Evolutionary conservation across 2,329 filamentous ascomycete species (phyloP), one percentile per base, ranked within the genome.

Genomic region (Didymella arachidicola): DNA sequence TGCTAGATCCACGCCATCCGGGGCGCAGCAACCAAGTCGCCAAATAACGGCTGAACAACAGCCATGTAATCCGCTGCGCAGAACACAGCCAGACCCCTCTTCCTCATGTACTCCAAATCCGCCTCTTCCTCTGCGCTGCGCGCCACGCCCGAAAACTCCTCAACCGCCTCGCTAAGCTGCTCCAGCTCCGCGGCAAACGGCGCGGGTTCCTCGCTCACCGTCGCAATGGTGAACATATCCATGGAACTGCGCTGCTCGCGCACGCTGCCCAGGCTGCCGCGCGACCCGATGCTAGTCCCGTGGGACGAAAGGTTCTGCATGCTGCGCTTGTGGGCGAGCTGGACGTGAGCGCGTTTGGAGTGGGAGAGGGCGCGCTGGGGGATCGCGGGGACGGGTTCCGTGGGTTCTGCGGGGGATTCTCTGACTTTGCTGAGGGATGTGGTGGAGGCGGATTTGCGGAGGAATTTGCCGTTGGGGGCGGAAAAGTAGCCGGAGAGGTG

Each of bases 151-250:
- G 87, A 87, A 67, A 92, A 94, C 77, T 97, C 93, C 79, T 98
- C 95, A 0, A 90, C 94, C 16, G 97, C 85, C 78, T 98, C 95
- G 52, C 93, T 92, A 25, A 98, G 91, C 78, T 98, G 90, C 56
- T 92, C 92, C 52, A 98, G 82, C 78, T 99, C 95, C 49, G 89
- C 88, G 52, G 92, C 92, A 70, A 98, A 98, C 0, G 94, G 94
- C 77, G 84, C 63, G 16, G 38, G 22, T 72, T 75, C 70, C 57
- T 63, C 70, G 19, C 30, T 41, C 65, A 67, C 69, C 57, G 70
- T 65, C 56, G 59, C 57, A 19, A 53, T 62, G 2, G 29, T 50
- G 51, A 83, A 79, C 72, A 81, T 77, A 63, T 82, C 78, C 46
- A 76, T 36, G 10, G 77, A 79, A 30, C 72, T 61, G 75, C 83